phyloP scores from a whole-genome alignment of 2,329 filamentous ascomycete species.

The Monilinia aucupariae region DNA sequence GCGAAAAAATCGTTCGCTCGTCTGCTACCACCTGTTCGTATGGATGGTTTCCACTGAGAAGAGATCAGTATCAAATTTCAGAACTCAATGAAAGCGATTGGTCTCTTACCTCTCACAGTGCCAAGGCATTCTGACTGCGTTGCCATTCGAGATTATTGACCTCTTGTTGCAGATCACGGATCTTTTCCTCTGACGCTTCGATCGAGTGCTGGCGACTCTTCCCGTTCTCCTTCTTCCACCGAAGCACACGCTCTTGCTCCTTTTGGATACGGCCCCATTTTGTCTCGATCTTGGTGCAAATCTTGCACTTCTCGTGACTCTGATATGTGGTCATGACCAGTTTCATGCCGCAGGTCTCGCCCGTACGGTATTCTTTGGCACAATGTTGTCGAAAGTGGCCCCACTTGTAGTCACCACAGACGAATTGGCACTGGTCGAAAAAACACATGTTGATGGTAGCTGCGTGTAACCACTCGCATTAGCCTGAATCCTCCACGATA shows the following conservation, averaged over 20 bases:
- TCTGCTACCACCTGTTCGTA: not conserved
- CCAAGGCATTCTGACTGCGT: slow-evolving; percentile 10
- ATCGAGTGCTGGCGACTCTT: slow-evolving; percentile 59
- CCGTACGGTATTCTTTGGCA: slow-evolving; percentile 89
- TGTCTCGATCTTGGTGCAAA: slow-evolving; percentile 84
- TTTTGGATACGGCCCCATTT: slow-evolving; percentile 71
- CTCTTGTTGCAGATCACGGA: slow-evolving; percentile 59
- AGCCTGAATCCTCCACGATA: slow-evolving; percentile 19
- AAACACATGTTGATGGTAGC: slow-evolving; percentile 70
- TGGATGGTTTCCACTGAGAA: slow-evolving; percentile 7
- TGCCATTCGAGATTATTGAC: slow-evolving; percentile 42
- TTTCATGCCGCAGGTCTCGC: slow-evolving; percentile 93
- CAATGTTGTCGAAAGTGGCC: slow-evolving; percentile 89
- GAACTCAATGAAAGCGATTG: slow-evolving; percentile 11
- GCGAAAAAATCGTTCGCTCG: slow-evolving; percentile 11
- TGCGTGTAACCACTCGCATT: slow-evolving; percentile 20
- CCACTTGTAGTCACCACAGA: slow-evolving; percentile 92
- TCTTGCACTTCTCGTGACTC: slow-evolving; percentile 61
- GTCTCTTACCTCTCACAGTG: slow-evolving; percentile 14
- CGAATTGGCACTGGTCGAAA: slow-evolving; percentile 83
- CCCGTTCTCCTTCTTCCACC: slow-evolving; percentile 64
- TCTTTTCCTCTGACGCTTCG: slow-evolving; percentile 64
- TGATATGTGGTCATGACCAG: slow-evolving; percentile 71
- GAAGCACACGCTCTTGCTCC: slow-evolving; percentile 66
- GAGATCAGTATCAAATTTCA: slow-evolving; percentile 10